Percentiles rank a stretch among this genome's conserved stretches.
phyloP scores from a whole-genome alignment of 2,329 filamentous ascomycete genomes.

The Tolypocladium pustulatum region DNA sequence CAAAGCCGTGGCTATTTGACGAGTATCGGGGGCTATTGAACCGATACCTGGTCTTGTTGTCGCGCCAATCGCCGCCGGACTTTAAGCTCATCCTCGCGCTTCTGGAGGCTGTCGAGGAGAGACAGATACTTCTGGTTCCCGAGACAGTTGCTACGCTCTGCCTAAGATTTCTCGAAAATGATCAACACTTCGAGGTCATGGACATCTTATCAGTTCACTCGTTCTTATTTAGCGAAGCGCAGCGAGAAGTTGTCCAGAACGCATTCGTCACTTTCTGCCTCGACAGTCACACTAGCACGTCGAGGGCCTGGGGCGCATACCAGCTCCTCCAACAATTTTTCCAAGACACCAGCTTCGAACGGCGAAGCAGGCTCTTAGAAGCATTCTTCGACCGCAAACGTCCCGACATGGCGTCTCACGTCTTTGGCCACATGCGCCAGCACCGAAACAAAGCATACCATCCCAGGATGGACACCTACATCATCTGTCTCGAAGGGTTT shows the following conservation, averaged over 20 bases:
- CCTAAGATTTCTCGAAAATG: constrained; percentile 60
- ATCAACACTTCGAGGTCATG: constrained; percentile 69
- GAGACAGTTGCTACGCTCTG: constrained; percentile 67
- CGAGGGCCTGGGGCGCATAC: constrained; percentile 55
- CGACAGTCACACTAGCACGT: constrained; percentile 50
- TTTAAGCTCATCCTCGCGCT: constrained; percentile 65
- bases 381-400: constrained; percentile 69
- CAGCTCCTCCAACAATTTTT: constrained; percentile 56
- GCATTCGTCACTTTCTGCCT: constrained; percentile 59
- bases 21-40: constrained; percentile 58
- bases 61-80: constrained; percentile 46
- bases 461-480: constrained; percentile 66
- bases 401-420: constrained; percentile 73
- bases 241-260: constrained; percentile 56
- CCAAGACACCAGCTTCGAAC: constrained; percentile 51
- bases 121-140: constrained; percentile 58
- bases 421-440: constrained; percentile 92
- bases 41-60: constrained; percentile 60
- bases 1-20: constrained; percentile 29
- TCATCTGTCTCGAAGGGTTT: constrained; percentile 66
- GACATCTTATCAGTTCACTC: constrained; percentile 72
- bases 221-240: constrained; percentile 57
- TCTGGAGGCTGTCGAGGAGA: constrained; percentile 61
- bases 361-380: constrained; percentile 66
- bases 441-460: constrained; percentile 52